These are phyloP conservation scores for Aspergillus wentii DNA, from an alignment of 495 filamentous ascomycete species.

Conservation along the genomic window DNA sequence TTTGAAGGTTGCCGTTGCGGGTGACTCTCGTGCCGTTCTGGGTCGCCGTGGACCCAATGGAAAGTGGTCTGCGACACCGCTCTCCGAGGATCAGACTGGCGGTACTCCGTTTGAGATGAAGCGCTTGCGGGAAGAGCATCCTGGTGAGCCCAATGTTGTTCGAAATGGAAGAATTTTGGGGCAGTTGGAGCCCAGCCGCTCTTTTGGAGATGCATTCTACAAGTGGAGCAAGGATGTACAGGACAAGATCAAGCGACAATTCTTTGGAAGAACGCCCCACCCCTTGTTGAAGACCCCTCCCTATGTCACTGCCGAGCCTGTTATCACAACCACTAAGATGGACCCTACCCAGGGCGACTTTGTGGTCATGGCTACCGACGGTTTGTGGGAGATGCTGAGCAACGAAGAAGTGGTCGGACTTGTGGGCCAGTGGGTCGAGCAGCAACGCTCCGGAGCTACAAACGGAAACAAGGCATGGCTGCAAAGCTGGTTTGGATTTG, in stretches of 20 bases:
- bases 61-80: conserved; percentile 86
- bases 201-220: conserved; percentile 94
- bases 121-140: conserved; percentile 78
- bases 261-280: conserved; percentile 74
- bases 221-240: conserved; percentile 89
- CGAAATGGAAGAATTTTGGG: conserved; percentile 86
- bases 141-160: conserved; percentile 79
- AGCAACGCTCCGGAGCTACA: conserved; percentile 48
- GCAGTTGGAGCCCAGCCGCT: conserved; percentile 83
- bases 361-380: conserved; percentile 93
- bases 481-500: conserved; percentile 45
- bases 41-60: conserved; percentile 72
- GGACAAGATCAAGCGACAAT: conserved; percentile 71
- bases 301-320: conserved; percentile 95
- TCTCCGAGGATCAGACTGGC: conserved; percentile 92
- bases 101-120: conserved; percentile 76
- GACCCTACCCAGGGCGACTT: conserved; percentile 90
- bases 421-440: conserved; percentile 94
- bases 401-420: conserved; percentile 98
- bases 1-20: conserved; percentile 87
- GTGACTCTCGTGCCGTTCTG: conserved; percentile 89
- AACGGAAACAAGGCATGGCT: conserved; percentile 41
- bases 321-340: conserved; percentile 92
- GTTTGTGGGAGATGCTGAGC: conserved; percentile 98
- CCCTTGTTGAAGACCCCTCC: conserved; percentile 82